phyloP scores from a whole-genome alignment of 176 grass and related monocot genomes.

The Triticum monococcum region DNA sequence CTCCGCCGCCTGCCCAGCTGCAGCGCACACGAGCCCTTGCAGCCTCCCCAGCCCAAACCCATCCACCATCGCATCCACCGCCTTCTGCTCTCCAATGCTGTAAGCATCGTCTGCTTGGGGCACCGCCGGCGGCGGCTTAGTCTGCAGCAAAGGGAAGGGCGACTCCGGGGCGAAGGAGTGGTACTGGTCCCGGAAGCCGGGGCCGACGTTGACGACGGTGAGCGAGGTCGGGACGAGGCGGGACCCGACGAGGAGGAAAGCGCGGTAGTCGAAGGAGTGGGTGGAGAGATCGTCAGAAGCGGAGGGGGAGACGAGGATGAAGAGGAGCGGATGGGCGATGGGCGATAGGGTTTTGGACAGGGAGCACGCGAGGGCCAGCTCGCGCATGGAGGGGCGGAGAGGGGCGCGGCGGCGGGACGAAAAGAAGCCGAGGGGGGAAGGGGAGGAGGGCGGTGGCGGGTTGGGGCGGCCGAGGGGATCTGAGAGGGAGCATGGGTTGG shows the following conservation, averaged over 20 bases:
- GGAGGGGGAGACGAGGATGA: constrained; percentile 33
- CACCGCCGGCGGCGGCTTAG: neutral
- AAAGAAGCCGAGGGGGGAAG: constrained; percentile 53
- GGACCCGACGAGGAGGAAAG: constrained; percentile 50
- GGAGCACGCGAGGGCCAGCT: constrained; percentile 43
- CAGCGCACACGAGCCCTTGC: constrained; percentile 28
- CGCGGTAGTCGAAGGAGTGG: constrained; percentile 42
- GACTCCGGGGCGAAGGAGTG: constrained; percentile 48
- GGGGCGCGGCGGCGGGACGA: constrained; percentile 57
- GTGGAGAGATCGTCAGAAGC: constrained; percentile 18
- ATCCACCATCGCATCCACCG: constrained; percentile 34
- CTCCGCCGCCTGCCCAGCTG: neutral
- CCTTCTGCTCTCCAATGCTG: constrained; percentile 36
- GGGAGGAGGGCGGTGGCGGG: neutral
- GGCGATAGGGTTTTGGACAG: constrained; percentile 23
- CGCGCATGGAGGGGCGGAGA: constrained; percentile 60
- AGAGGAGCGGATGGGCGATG: constrained; percentile 22
- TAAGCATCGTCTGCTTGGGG: neutral
- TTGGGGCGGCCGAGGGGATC: constrained; percentile 42
- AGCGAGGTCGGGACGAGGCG: constrained; percentile 47
- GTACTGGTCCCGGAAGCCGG: constrained; percentile 53
- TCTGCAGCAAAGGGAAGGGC: constrained; percentile 39
- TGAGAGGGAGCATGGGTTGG: constrained; percentile 40
- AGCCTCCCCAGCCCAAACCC: constrained; percentile 45
- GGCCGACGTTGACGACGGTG: constrained; percentile 45